A percentile compares a stretch with the other conserved stretches of the same genome.
Conservation (phyloP, 2,329 filamentous ascomycete species). For the Thermothelomyces thermophilus region DNA sequence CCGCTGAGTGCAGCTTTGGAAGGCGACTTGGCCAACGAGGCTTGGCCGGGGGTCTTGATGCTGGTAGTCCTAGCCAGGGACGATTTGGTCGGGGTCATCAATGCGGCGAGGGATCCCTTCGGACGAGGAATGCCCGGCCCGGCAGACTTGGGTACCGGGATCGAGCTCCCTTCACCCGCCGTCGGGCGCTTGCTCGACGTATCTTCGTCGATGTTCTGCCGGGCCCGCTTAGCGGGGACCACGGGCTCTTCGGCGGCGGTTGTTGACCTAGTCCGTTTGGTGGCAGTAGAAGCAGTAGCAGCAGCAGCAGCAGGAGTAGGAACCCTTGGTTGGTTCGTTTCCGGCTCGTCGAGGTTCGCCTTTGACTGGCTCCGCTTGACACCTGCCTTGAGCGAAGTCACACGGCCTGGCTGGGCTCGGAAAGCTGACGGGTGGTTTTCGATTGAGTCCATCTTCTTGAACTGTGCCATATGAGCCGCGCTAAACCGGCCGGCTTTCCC, state of each 20-base stretch:
- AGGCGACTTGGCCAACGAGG: conserved; percentile 47
- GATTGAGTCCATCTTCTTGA: conserved; percentile 98
- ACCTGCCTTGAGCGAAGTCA: conserved; percentile 41
- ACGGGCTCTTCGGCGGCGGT: conserved; percentile 28
- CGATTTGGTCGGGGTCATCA: conserved; percentile 74
- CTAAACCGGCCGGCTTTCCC: conserved; percentile 75
- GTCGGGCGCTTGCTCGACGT: conserved; percentile 57
- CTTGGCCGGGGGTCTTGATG: conserved; percentile 43
- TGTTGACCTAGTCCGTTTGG: conserved; percentile 26
- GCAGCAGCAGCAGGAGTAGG: conserved; percentile 20
- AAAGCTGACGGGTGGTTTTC: conserved; percentile 76
- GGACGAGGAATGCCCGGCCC: conserved; percentile 39
- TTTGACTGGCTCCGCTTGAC: conserved; percentile 50
- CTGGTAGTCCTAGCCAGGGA: conserved; percentile 59
- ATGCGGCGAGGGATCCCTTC: conserved; percentile 45
- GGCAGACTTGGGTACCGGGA: conserved; percentile 44
- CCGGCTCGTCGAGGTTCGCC: conserved; percentile 48
- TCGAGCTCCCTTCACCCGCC: conserved; percentile 45
- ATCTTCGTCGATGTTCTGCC: conserved; percentile 62
- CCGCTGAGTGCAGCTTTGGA: conserved; percentile 41
- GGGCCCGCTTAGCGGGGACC: conserved; percentile 61
- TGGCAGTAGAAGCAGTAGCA: conserved; percentile 19
- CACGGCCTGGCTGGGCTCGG: conserved; percentile 52
- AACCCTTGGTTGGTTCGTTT: conserved; percentile 30
- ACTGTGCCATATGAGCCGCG: conserved; percentile 76